A percentile compares a stretch with the other conserved stretches of the same genome.
phyloP scores from a whole-genome alignment of 768 basidiomycete genomes.

The Leccinum sublutescens region DNA sequence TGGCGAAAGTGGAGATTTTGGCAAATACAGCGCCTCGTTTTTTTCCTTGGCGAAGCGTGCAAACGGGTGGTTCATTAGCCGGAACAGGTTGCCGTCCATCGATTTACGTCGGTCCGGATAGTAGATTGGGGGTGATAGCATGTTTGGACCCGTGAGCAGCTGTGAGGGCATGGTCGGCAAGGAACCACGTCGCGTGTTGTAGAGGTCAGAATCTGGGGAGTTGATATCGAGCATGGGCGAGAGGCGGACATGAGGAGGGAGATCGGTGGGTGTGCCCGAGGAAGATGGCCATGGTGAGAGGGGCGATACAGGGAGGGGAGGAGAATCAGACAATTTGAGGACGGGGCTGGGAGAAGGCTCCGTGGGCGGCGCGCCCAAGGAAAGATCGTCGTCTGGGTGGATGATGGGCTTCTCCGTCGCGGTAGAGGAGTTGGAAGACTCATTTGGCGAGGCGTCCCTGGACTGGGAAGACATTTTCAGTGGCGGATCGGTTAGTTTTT shows the following conservation, averaged over 20 bases:
- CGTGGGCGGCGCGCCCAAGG: slow-evolving; percentile 1
- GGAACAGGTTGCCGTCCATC: slow-evolving; percentile 45
- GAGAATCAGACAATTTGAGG: slow-evolving; percentile 25
- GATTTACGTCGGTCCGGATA: slow-evolving; percentile 38
- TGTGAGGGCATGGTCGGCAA: slow-evolving; percentile 44
- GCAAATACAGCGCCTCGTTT: slow-evolving; percentile 33
- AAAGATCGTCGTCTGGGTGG: slow-evolving; percentile 15
- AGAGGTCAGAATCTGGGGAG: slow-evolving; percentile 32
- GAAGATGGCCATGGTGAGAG: slow-evolving; percentile 34
- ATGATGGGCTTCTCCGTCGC: slow-evolving; percentile 39
- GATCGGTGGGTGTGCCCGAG: slow-evolving; percentile 29
- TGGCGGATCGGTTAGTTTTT: slow-evolving; percentile 5
- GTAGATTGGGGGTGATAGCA: slow-evolving; percentile 34
- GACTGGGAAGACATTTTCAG: slow-evolving; percentile 8
- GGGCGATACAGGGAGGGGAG: slow-evolving; percentile 9
- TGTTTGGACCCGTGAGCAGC: slow-evolving; percentile 26
- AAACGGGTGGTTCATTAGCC: slow-evolving; percentile 49
- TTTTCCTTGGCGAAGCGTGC: slow-evolving; percentile 34
- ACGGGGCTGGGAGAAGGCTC: slow-evolving; percentile 13
- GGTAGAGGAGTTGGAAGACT: slow-evolving; percentile 35
- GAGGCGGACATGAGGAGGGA: slow-evolving; percentile 26
- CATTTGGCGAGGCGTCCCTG: slow-evolving; percentile 31
- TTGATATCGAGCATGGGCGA: slow-evolving; percentile 18
- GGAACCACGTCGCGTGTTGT: slow-evolving; percentile 50
- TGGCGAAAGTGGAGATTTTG: slow-evolving; percentile 34